These are phyloP conservation scores for Cystobasidium onofrii DNA, from an alignment of 768 basidiomycete genomes.

Conservation along the genomic window DNA sequence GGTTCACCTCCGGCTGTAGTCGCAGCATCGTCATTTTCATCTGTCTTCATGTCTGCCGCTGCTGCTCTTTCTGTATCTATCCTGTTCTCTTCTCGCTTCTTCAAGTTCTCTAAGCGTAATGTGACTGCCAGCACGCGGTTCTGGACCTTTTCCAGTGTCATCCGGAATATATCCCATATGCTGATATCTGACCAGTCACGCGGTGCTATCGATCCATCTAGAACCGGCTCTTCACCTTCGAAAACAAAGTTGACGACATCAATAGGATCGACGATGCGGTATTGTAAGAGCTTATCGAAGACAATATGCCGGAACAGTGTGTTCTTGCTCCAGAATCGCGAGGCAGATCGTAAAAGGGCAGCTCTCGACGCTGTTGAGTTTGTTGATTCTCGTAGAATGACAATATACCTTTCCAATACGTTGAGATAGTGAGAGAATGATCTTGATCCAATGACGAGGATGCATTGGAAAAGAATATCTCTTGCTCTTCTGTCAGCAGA, in stretches of 20 bases:
- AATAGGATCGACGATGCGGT: conserved; percentile 88
- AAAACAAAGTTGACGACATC: conserved; percentile 86
- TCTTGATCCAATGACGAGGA: conserved; percentile 82
- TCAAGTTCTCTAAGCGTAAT: background rate
- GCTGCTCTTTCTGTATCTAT: conserved; percentile 26
- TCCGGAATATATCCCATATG: conserved; percentile 1
- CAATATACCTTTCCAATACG: conserved; percentile 73
- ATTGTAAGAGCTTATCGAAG: conserved; percentile 96
- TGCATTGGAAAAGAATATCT: conserved; percentile 73
- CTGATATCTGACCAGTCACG: conserved; percentile 22
- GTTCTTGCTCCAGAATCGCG: conserved; percentile 73
- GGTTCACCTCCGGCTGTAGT: background rate
- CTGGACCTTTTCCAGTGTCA: conserved; percentile 27
- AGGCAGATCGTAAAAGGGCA: conserved; percentile 53
- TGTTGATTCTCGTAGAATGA: conserved; percentile 43
- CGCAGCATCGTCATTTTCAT: conserved; percentile 7
- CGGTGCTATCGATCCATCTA: background rate
- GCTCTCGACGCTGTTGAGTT: conserved; percentile 53
- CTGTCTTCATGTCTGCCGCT: background rate
- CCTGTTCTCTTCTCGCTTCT: conserved; percentile 22
- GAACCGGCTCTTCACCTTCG: conserved; percentile 23
- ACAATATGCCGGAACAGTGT: conserved; percentile 83
- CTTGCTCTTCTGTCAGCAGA: conserved; percentile 63
- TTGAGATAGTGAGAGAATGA: conserved; percentile 98
- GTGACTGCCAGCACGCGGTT: conserved; percentile 19